Conservation (phyloP, 2,329 filamentous ascomycete species). For the Cryphonectria parasitica region DNA sequence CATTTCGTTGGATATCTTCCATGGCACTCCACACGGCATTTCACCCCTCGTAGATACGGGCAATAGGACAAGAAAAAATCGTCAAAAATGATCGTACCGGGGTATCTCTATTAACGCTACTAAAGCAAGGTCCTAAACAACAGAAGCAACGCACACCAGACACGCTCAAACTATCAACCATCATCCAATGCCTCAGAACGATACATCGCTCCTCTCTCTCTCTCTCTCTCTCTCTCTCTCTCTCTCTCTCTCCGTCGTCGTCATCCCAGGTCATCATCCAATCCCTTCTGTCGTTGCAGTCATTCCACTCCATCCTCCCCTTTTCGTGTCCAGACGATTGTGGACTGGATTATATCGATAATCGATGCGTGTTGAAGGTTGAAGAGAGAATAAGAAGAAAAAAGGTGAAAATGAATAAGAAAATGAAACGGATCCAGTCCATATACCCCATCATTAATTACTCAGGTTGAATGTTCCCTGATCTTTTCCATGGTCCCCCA, state of each 20-base stretch:
- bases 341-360: background rate
- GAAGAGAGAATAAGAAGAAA: background rate
- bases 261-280: slow-evolving; percentile 10
- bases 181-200: slow-evolving; percentile 6
- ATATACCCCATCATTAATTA: slow-evolving; percentile 15
- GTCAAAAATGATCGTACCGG: slow-evolving; percentile 15
- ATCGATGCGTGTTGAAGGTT: background rate
- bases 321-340: slow-evolving; percentile 8
- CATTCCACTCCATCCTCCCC: background rate
- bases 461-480: background rate
- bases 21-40: background rate
- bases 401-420: slow-evolving; percentile 4
- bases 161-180: slow-evolving; percentile 13
- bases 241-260: background rate
- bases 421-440: slow-evolving; percentile 23
- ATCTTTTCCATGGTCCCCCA: background rate
- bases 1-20: no score
- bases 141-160: slow-evolving; percentile 4
- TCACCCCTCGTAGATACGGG: background rate
- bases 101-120: slow-evolving; percentile 29
- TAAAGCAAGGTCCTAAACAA: slow-evolving; percentile 1
- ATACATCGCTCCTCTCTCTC: background rate
- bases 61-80: background rate
- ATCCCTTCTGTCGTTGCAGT: slow-evolving; percentile 15
- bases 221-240: background rate